Conservation (phyloP, 805 yeast genomes). For the Clavispora santaluciae region DNA sequence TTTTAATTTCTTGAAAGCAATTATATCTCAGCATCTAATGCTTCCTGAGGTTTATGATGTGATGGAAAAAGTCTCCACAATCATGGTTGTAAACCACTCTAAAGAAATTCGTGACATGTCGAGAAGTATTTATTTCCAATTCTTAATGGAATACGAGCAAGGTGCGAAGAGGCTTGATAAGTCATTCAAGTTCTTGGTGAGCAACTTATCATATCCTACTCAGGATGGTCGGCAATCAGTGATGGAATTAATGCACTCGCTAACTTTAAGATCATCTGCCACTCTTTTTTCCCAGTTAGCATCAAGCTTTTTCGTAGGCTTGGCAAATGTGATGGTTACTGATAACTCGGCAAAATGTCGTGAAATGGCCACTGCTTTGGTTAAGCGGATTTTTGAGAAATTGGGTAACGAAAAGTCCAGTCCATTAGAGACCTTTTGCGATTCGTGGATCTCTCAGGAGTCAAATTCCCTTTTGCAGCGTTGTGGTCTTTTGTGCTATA, state of each 20-base stretch:
- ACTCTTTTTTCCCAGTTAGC: constrained; percentile 58
- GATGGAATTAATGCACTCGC: constrained; percentile 74
- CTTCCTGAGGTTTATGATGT: constrained; percentile 88
- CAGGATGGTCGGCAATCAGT: constrained; percentile 85
- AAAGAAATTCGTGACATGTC: constrained; percentile 79
- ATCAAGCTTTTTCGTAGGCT: constrained; percentile 75
- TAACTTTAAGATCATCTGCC: constrained; percentile 60
- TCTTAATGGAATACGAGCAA: constrained; percentile 92
- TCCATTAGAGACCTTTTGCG: constrained; percentile 37
- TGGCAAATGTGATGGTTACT: constrained; percentile 70
- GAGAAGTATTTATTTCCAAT: constrained; percentile 75
- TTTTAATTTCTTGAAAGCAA: constrained; percentile 73
- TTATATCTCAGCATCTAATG: constrained; percentile 68
- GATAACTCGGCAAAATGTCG: constrained; percentile 79
- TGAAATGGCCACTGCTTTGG: constrained; percentile 69
- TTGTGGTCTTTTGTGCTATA: constrained; percentile 72
- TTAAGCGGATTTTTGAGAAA: constrained; percentile 50
- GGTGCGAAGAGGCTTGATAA: constrained; percentile 79
- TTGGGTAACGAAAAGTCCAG: constrained; percentile 32
- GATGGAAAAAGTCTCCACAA: constrained; percentile 72
- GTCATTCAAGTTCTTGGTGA: constrained; percentile 74
- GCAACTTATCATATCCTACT: constrained; percentile 78
- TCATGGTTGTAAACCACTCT: constrained; percentile 87
- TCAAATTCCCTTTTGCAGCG: constrained; percentile 51
- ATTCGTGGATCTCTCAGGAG: constrained; percentile 61